Percentiles rank a stretch among this genome's conserved stretches.
These are phyloP conservation scores for Sclerotinia sclerotiorum DNA, from an alignment of 2,329 filamentous ascomycete species.

Conservation along the genomic window DNA sequence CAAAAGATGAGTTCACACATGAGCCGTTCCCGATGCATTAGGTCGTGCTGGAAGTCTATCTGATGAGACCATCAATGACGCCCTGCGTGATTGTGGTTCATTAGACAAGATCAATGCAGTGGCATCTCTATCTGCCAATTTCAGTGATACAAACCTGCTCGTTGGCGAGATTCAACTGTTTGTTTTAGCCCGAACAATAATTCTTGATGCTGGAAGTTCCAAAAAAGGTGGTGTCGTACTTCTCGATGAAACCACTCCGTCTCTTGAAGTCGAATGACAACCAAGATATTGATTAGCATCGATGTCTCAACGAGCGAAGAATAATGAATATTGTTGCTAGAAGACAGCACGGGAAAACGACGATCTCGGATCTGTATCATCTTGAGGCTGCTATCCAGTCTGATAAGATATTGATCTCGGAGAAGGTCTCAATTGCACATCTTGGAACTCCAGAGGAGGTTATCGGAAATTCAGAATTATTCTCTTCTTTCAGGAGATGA, in stretches of 20 bases:
- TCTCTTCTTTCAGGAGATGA: neutral
- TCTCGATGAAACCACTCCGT: neutral
- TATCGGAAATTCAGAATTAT: neutral
- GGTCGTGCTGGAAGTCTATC: neutral
- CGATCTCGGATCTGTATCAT: neutral
- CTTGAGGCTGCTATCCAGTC: neutral
- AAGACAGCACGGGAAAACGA: neutral
- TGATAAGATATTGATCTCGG: neutral
- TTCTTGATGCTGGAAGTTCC: neutral
- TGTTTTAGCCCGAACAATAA: neutral
- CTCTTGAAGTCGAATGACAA: neutral
- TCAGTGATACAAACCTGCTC: neutral
- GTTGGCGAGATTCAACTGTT: constrained; percentile 1
- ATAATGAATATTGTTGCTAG: neutral
- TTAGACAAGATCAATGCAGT: neutral
- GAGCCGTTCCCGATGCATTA: neutral
- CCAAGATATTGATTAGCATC: neutral
- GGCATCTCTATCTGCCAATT: neutral
- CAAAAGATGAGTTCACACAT: no score
- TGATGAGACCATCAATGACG: neutral
- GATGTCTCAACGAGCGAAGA: neutral
- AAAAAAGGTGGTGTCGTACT: neutral
- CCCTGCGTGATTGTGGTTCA: neutral
- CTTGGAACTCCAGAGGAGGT: neutral
- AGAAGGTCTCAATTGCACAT: neutral